Conservation (phyloP, 495 filamentous ascomycete species). For the Aspergillus baeticus region DNA sequence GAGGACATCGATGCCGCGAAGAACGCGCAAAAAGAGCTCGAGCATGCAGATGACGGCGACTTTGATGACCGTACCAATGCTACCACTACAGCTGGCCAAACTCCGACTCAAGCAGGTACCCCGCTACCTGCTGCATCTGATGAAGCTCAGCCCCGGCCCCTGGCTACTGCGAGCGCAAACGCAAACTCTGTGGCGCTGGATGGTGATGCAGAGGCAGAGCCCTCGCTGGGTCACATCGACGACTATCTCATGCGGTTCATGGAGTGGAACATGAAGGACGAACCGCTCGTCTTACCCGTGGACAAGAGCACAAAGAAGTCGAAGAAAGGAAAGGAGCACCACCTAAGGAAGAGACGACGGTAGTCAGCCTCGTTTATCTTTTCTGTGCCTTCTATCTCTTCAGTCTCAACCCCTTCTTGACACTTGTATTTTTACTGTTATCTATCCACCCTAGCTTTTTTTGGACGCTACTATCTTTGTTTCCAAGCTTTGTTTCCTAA, state of each 20-base stretch:
- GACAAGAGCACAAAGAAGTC: constrained; percentile 78
- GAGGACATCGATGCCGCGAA: constrained; percentile 89
- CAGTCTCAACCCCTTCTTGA: neutral
- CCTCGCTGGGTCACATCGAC: constrained; percentile 61
- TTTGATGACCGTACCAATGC: constrained; percentile 68
- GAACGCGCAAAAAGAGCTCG: constrained; percentile 82
- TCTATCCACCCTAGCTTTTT: too few species aligned
- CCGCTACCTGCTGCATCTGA: constrained; percentile 23
- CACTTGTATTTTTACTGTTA: neutral
- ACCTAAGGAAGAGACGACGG: constrained; percentile 41
- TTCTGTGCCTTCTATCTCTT: neutral
- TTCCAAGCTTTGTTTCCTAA: too few species aligned
- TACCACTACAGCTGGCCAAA: constrained; percentile 25
- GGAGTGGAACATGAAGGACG: constrained; percentile 73
- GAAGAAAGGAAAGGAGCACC: constrained; percentile 72
- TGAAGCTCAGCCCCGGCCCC: constrained; percentile 9
- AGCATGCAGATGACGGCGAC: constrained; percentile 82
- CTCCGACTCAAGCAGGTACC: constrained; percentile 27
- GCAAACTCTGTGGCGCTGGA: constrained; percentile 20
- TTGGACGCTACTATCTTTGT: too few species aligned
- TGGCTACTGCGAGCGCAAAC: neutral
- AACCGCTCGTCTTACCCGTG: constrained; percentile 73
- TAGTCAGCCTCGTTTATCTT: constrained; percentile 17
- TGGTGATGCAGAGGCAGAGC: constrained; percentile 35
- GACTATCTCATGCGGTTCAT: constrained; percentile 82